Conservation (phyloP, 2,329 filamentous ascomycete genomes). For the Xylaria sp. region DNA sequence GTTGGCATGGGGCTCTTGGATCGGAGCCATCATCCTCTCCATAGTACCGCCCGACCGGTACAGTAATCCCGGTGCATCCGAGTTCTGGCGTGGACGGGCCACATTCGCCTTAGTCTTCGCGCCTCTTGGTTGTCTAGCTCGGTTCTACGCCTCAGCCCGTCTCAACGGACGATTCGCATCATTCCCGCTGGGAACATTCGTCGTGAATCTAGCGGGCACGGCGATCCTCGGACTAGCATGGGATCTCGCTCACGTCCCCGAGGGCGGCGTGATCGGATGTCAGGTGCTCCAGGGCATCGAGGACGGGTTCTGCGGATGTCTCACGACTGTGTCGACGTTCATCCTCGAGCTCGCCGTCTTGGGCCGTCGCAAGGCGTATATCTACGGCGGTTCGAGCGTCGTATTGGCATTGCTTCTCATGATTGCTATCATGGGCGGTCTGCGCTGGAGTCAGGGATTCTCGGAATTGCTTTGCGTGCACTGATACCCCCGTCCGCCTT, state of each 20-base stretch:
- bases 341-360: slow-evolving; percentile 54
- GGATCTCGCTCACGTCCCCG: slow-evolving; percentile 66
- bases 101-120: slow-evolving; percentile 78
- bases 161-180: slow-evolving; percentile 62
- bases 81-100: slow-evolving; percentile 69
- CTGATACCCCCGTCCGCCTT: slow-evolving; percentile 10
- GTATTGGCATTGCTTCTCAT: slow-evolving; percentile 51
- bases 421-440: slow-evolving; percentile 68
- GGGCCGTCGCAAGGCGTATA: slow-evolving; percentile 51
- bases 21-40: slow-evolving; percentile 67
- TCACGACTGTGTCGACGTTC: slow-evolving; percentile 65
- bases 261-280: slow-evolving; percentile 54
- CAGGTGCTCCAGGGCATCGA: slow-evolving; percentile 62
- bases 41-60: slow-evolving; percentile 61
- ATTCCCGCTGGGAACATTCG: slow-evolving; percentile 84
- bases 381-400: slow-evolving; percentile 62
- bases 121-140: slow-evolving; percentile 67
- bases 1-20: slow-evolving; percentile 69
- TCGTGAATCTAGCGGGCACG: slow-evolving; percentile 73
- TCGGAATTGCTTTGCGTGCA: slow-evolving; percentile 36
- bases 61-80: slow-evolving; percentile 34
- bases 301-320: slow-evolving; percentile 63
- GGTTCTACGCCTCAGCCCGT: slow-evolving; percentile 65
- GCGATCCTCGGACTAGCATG: slow-evolving; percentile 68
- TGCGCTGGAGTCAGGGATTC: slow-evolving; percentile 64